Evolutionary conservation across 2,329 filamentous ascomycete genomes (phyloP), one percentile per base, ranked within the genome.

Genomic region (Ophiostoma montium): DNA sequence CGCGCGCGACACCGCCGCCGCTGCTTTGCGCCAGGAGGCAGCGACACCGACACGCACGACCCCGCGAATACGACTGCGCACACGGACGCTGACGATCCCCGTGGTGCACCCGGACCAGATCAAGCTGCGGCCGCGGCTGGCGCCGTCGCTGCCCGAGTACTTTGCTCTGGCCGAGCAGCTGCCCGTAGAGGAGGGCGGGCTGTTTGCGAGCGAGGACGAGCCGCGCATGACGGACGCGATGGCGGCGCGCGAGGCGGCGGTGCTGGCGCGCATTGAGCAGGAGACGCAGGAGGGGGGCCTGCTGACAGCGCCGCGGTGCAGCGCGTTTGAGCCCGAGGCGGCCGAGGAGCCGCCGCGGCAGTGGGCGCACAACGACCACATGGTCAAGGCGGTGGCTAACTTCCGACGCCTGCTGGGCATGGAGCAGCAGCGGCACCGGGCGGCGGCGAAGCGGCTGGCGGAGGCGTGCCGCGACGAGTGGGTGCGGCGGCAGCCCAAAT

Each of bases 291-390:
- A 80, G 5, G 89, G 88, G 15, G 86, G 87, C 2, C 62, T 88
- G 4, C 70, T 95, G 27, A 87, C 83, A 46, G 68, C 73, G 48
- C 78, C 80, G 52, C 72, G 74, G 52, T 90, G 85, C 60, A 82
- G 80, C 2, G 67, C 82, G 21, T 92, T 85, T 57, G 72, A 80
- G 16, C 84, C 85, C 0, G 85, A 92, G 54, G 70, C 78, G 12
- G 69, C 68, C 52, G 80, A 86, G 50, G 84, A 94, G 57, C 85
- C 85, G 0, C 76, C 79, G 0, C 74, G 76, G 47, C 86, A 92
- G 59, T 96, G 86, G 70, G 80, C 84, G n/a, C 88, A 94, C 57
- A 76, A 79, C 60, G 89, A 96, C 59, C 86, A 96, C 61, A 72
- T 96, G 48, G 71, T 84, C 42, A 81, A 82, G 43, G 89, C 94